Evolutionary conservation across 1,139 yeast species (phyloP), one percentile per base, ranked within the genome.

Genomic region (Pichia terricola): DNA sequence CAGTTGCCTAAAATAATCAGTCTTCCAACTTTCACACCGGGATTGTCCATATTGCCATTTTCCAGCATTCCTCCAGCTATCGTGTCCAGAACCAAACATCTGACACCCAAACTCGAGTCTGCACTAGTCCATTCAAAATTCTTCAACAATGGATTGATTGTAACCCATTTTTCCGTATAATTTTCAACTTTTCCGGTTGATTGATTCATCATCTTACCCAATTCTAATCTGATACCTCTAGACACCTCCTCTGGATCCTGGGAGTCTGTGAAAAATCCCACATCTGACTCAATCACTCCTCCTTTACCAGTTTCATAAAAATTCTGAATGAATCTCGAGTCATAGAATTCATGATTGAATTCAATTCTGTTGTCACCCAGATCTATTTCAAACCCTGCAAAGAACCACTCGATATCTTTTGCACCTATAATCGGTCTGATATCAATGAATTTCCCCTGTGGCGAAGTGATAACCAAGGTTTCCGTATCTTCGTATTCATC

Each of bases 101-200:
- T 59, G 51, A 25, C 45, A 4, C 22, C 22, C 22, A 16, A 16
- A 16, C 22, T 16, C 22, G 22, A 16, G 22, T 16, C 22, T 16
- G 22, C 22, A 16, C 22, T 16, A 16, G 22, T 2, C 22, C 22
- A 16, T 16, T 16, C 22, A 16, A 16, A 16, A 16, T 16, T 16
- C 22, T 16, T 16, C 22, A 16, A 16, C 22, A 16, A 16, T 16
- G 22, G 22, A 16, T 16, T 16, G 22, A 16, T 16, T 7, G 74
- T 67, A 52, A 79, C 59, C 85, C 85, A 79, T 26, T 75, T 64
- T 58, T 79, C 85, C 33, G 70, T 63, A 52, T 77, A 79, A 5
- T 64, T 64, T 46, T 70, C 72, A 5, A 59, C 53, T n/a, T 56
- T 52, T 0, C 74, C 73, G 0, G 78, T 67, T 3, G 51, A 69